Conservation (phyloP, 805 yeast species). For the Wickerhamiella azyma region DNA sequence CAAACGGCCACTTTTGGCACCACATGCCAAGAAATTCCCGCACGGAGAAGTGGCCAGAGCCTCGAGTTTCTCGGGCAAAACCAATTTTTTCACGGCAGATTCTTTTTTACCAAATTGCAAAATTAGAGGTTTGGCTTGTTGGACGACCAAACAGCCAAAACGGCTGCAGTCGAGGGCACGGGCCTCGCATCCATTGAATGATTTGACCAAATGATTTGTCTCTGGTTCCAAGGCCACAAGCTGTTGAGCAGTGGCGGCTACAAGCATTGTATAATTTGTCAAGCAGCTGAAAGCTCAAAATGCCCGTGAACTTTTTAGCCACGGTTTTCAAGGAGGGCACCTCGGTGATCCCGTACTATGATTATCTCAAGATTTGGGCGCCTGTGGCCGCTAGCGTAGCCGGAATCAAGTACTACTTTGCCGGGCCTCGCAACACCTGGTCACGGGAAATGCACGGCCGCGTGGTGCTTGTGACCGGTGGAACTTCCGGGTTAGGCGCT, state of each 20-base stretch:
- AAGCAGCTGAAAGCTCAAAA: slow-evolving; percentile 21
- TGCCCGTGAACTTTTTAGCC: slow-evolving; percentile 82
- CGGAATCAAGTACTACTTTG: slow-evolving; percentile 54
- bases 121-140: slow-evolving; percentile 57
- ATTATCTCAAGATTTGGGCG: slow-evolving; percentile 34
- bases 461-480: slow-evolving; percentile 57
- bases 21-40: slow-evolving; percentile 45
- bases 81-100: slow-evolving; percentile 61
- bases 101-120: slow-evolving; percentile 58
- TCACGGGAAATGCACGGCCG: slow-evolving; percentile 84
- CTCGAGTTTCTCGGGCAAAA: slow-evolving; percentile 66
- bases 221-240: slow-evolving; percentile 13
- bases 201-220: slow-evolving; percentile 25
- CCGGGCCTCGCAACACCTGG: slow-evolving; percentile 79
- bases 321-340: slow-evolving; percentile 60
- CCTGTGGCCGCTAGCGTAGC: slow-evolving; percentile 39
- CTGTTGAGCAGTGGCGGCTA: slow-evolving; percentile 7
- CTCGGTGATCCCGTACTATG: slow-evolving; percentile 62
- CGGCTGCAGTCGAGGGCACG: slow-evolving; percentile 32
- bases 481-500: slow-evolving; percentile 84
- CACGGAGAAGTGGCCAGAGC: slow-evolving; percentile 37
- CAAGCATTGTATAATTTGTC: background rate
- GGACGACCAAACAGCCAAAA: slow-evolving; percentile 48
- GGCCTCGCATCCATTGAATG: slow-evolving; percentile 16
- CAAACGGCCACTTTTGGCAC: slow-evolving; percentile 60